These are phyloP conservation scores for Cucumis hystrix DNA, from an alignment of 306 rosid genomes.

Conservation along the genomic window DNA sequence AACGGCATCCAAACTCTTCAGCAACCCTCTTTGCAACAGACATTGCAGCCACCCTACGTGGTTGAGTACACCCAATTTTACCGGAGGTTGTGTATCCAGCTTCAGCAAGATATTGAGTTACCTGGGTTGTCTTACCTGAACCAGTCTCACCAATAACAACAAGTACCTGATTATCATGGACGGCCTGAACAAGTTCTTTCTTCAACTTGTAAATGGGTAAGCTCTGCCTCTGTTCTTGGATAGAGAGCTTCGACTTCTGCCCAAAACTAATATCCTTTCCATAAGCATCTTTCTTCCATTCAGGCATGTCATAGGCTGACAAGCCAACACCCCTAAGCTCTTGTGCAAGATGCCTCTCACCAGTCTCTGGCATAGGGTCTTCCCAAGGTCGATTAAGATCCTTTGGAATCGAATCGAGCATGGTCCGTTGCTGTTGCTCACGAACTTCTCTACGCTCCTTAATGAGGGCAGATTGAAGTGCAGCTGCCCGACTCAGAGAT, in stretches of 20 bases:
- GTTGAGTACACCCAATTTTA: conserved; percentile 85
- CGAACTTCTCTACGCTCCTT: conserved; percentile 90
- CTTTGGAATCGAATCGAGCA: conserved; percentile 84
- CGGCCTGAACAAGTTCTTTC: conserved; percentile 71
- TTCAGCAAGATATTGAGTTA: conserved; percentile 84
- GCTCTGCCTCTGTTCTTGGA: conserved; percentile 72
- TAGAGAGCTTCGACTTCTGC: conserved; percentile 80
- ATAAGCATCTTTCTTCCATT: conserved; percentile 91
- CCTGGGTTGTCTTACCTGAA: conserved; percentile 91
- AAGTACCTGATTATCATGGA: conserved; percentile 64
- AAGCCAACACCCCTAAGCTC: conserved; percentile 88
- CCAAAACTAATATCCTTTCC: conserved; percentile 77
- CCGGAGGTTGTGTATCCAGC: conserved; percentile 67
- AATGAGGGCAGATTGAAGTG: conserved; percentile 80
- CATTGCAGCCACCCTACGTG: conserved; percentile 86
- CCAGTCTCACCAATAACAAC: conserved; percentile 91
- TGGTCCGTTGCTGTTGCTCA: conserved; percentile 76
- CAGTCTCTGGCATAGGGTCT: conserved; percentile 85
- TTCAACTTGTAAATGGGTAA: conserved; percentile 73
- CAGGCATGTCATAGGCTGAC: conserved; percentile 83
- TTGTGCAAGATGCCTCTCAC: conserved; percentile 88
- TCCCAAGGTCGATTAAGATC: conserved; percentile 98
- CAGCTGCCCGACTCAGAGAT: conserved; percentile 79
- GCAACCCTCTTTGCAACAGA: conserved; percentile 91
- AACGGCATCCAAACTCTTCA: conserved; percentile 74